phyloP scores from a whole-genome alignment of 495 filamentous ascomycete genomes.

The Aspergillus coremiiformis region DNA sequence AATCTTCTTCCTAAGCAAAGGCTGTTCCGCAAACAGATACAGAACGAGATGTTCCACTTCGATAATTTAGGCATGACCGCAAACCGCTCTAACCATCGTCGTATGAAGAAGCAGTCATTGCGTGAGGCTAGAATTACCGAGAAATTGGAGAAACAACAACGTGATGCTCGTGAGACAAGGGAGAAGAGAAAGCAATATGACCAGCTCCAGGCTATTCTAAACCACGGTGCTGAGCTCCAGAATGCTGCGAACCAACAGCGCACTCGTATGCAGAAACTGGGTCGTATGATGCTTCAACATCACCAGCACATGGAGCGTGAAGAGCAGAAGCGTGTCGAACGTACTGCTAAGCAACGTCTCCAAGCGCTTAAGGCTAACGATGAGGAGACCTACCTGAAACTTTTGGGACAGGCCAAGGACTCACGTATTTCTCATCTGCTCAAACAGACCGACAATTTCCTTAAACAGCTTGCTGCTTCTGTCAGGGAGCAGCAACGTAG shows the following conservation, averaged over 20 bases:
- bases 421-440: conserved; percentile 96
- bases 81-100: conserved; percentile 78
- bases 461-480: conserved; percentile 87
- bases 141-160: conserved; percentile 97
- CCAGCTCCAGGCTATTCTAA: conserved; percentile 67
- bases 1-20: conserved; percentile 78
- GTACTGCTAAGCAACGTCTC: conserved; percentile 98
- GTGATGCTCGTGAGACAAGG: conserved; percentile 83
- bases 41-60: conserved; percentile 82
- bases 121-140: conserved; percentile 96
- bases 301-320: conserved; percentile 98
- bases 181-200: conserved; percentile 96
- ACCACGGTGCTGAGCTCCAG: conserved; percentile 60
- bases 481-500: conserved; percentile 87
- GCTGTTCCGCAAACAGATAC: conserved; percentile 73
- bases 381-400: conserved; percentile 94
- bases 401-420: conserved; percentile 97
- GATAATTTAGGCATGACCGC: conserved; percentile 93
- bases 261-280: conserved; percentile 71
- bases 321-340: conserved; percentile 93
- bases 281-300: conserved; percentile 75
- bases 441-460: conserved; percentile 92
- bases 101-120: conserved; percentile 92
- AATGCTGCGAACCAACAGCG: conserved; percentile 48
- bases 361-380: conserved; percentile 98